phyloP scores from a whole-genome alignment of 202 grass and related monocot species.

The Digitaria exilis region DNA sequence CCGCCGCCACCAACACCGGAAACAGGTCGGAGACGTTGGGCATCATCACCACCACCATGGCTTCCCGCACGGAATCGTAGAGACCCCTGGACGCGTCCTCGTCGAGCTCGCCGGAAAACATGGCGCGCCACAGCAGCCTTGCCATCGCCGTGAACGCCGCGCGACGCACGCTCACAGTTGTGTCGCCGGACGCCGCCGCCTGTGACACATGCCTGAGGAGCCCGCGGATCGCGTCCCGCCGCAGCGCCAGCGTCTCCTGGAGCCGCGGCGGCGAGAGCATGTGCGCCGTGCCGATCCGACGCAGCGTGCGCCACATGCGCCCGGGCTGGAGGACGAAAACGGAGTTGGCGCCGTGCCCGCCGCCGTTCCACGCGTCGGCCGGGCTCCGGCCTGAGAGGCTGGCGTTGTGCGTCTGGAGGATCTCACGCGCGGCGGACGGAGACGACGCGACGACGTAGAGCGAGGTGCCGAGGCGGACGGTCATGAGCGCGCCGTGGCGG shows the following conservation, averaged over 20 bases:
- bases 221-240: too few relatives aligned
- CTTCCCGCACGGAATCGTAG: background rate
- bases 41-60: background rate
- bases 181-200: too few relatives aligned
- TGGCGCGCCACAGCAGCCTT: too few relatives aligned
- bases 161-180: too few relatives aligned
- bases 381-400: background rate
- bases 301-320: too few relatives aligned
- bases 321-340: too few relatives aligned
- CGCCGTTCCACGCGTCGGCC: conserved; percentile 21
- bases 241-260: too few relatives aligned
- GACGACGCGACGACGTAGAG: conserved; percentile 25
- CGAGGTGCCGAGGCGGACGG: conserved; percentile 25
- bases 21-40: conserved; percentile 23
- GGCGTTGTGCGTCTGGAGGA: conserved; percentile 37
- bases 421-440: conserved; percentile 17
- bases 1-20: background rate
- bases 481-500: conserved; percentile 27
- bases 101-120: too few relatives aligned
- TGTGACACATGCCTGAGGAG: too few relatives aligned
- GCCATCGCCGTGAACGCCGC: too few relatives aligned
- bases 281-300: too few relatives aligned
- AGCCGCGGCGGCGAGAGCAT: too few relatives aligned
- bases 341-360: background rate
- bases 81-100: background rate